Evolutionary conservation across 1,139 yeast species (phyloP), one percentile per base, ranked within the genome.

Genomic region (Yamadazyma songkhlaensis): DNA sequence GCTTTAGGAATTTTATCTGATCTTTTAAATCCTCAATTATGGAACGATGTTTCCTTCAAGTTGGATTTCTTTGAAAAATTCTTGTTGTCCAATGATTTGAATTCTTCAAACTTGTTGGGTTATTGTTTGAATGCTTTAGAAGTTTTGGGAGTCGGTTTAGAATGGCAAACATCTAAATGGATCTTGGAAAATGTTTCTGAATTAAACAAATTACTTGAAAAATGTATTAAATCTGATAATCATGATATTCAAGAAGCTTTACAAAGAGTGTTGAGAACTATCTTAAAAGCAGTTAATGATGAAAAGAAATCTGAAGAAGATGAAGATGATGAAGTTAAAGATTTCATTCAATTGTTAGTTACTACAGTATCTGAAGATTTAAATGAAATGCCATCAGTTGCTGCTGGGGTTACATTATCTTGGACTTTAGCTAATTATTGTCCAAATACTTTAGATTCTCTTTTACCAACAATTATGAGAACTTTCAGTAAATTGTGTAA

Each of bases 61-160:
- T 67, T 92, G 33, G 76, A 83, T 1, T 88, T 87, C 57, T 92
- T 92, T 54, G 98, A 92, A 48, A 80, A 92, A 48, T 84, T 89
- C 50, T 65, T 92, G 41, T 79, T 85, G 22, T 81, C 87, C 13
- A 81, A 86, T 41, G 97, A 90, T 47, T 67, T 88, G 42, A 78
- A 77, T 30, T 77, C 86, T 1, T 64, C 72, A 28, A 77, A 73
- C 44, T 63, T 77, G 32, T 55, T 88, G 26, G 88, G 89, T 3
- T 81, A 86, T 47, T 87, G 96, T 50, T 67, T 90, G 50, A 94
- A 92, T 59, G 96, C 98, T 0, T 64, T 94, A 39, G 96, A 88
- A 57, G 97, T 92, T 0, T 71, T 94, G 35, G 83, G 84, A n/a
- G 88, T 89, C 35, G 88, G 89, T 2, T 66, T 92, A 41, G 84